phyloP scores from a whole-genome alignment of 2,329 filamentous ascomycete species.

The Diaporthe sp. region DNA sequence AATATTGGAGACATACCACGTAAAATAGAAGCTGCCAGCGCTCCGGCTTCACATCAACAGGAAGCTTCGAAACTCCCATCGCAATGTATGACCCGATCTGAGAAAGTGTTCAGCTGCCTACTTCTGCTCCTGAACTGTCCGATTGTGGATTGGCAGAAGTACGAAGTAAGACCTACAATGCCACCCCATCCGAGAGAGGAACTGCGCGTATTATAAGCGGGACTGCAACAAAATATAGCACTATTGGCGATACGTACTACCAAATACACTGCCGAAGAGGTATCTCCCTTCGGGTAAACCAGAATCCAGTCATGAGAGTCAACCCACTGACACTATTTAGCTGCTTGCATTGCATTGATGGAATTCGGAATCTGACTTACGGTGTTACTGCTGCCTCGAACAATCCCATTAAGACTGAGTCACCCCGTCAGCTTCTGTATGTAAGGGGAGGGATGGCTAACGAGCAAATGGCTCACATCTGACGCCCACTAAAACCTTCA shows the following conservation, averaged over 20 bases:
- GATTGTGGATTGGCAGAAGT: no score
- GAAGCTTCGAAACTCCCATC: neutral
- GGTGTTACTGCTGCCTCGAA: conserved; percentile 53
- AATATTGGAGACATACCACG: neutral
- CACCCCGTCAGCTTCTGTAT: neutral
- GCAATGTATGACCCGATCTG: neutral
- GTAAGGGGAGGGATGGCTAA: neutral
- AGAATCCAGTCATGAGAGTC: conserved; percentile 54
- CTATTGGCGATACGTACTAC: conserved; percentile 43
- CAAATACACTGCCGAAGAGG: conserved; percentile 54
- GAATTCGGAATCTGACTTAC: no score
- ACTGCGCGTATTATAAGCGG: neutral
- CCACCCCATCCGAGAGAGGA: neutral
- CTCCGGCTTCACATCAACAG: neutral
- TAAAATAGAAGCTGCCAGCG: neutral
- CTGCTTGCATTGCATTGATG: no score
- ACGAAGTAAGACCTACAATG: neutral
- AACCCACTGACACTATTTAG: conserved; percentile 41
- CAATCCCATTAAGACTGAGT: conserved; percentile 49
- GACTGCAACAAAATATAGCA: neutral
- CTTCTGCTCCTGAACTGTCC: no score
- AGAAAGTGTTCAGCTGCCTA: neutral
- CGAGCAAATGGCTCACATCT: conserved; percentile 5
- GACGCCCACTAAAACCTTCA: neutral
- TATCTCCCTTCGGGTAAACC: conserved; percentile 53